A percentile compares a stretch with the other conserved stretches of the same genome.
Conservation (phyloP, 768 basidiomycete genomes). For the Mycena alexandri region DNA sequence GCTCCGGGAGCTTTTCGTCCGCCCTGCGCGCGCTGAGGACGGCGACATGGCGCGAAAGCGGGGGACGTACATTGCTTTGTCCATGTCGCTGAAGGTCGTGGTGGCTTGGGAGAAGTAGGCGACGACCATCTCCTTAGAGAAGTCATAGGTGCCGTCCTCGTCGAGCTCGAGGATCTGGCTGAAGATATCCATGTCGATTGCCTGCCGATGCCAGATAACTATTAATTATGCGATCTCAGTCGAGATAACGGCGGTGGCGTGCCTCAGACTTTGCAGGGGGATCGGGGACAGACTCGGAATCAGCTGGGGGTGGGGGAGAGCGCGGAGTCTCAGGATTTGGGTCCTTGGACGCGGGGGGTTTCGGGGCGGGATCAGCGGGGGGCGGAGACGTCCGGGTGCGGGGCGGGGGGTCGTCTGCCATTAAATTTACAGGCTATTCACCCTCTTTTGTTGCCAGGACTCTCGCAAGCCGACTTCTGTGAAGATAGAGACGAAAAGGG, state of each 20-base stretch:
- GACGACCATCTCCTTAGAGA: conserved; percentile 81
- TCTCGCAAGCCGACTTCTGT: no score
- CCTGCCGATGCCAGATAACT: conserved; percentile 11
- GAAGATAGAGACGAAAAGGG: no score
- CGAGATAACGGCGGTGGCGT: neutral
- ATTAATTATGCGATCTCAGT: neutral
- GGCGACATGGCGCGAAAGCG: conserved; percentile 17
- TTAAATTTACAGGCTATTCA: no score
- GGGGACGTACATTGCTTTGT: conserved; percentile 77
- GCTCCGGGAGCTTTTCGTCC: conserved; percentile 68
- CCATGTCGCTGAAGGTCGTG: conserved; percentile 83
- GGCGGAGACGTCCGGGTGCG: neutral
- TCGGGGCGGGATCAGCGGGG: neutral
- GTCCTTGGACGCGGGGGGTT: neutral
- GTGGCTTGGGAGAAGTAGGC: conserved; percentile 88
- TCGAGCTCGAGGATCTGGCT: conserved; percentile 92
- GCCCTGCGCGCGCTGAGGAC: conserved; percentile 53
- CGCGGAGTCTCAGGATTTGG: neutral
- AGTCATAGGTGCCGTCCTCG: conserved; percentile 81
- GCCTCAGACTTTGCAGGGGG: conserved; percentile 9
- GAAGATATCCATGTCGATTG: conserved; percentile 85
- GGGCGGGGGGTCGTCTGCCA: no score
- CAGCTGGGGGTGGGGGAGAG: neutral
- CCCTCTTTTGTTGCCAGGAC: no score
- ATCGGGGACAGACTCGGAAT: neutral